Evolutionary conservation across 2,329 filamentous ascomycete species (phyloP), one percentile per base, ranked within the genome.

Genomic region (Dactylellina leptospora): DNA sequence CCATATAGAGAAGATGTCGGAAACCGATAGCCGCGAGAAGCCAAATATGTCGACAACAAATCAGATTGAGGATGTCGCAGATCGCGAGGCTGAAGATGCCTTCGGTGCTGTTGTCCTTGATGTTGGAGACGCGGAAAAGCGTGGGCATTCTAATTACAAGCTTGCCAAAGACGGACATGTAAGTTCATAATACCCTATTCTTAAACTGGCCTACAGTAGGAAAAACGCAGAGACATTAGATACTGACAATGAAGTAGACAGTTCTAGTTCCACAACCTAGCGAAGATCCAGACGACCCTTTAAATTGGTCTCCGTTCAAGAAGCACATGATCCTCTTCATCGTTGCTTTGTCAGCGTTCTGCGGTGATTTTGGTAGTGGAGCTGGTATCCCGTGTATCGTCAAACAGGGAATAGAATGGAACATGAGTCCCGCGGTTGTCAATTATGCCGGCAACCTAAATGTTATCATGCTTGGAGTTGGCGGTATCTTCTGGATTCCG

Each of bases 231-330:
- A 33, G 33, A 22, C 36, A 18, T 30, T 8, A 9, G 16, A 30
- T 6, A 23, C 44, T 53, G 45, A 60, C 30, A 4, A 16, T 11
- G 3, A 11, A 6, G 25, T 40, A 77, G 44, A 83, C 82, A 1
- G 81, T 85, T 13, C 79, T 86, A 50, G 84, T 85, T 20, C 85
- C 84, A 1, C 84, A 86, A 76, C 84, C 84, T 0, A 83, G 81
- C 59, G 81, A 81, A 36, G 81, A 84, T 55, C 80, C 82, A 0
- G 78, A 82, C 42, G 84, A 86, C 73, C 84, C 84, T 0, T 77
- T 86, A 40, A 86, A 86, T 75, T 86, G 84, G 85, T 79, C 77
- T 25, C 78, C 79, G 60, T 64, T 76, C 55, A 83, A 81, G 79
- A 87, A 86, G 75, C 81, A 83, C 63, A 40, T 81, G 13, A 81